phyloP scores from a whole-genome alignment of 768 basidiomycete genomes.

The Lentinula sp. region DNA sequence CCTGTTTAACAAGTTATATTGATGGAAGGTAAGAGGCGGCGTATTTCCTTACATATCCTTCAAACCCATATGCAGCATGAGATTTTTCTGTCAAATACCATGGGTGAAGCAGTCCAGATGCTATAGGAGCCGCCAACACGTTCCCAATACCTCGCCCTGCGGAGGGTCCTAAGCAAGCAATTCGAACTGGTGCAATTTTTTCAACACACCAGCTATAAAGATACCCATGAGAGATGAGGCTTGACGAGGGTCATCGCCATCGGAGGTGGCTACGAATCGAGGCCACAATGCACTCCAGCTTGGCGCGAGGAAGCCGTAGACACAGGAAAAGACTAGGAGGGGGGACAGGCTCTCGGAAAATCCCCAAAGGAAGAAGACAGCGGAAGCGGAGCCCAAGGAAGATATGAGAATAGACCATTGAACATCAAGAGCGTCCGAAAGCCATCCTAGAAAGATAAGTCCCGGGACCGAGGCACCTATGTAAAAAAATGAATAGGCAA shows the following conservation, averaged over 20 bases:
- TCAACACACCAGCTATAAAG: conserved; percentile 3
- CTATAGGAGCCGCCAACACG: conserved; percentile 7
- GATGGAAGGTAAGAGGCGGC: background rate
- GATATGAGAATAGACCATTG: conserved; percentile 5
- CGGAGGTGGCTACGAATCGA: conserved; percentile 3
- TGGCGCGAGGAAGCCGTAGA: conserved; percentile 9
- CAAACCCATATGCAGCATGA: conserved; percentile 5
- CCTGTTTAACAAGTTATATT: background rate
- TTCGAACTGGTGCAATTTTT: background rate
- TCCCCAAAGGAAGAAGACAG: conserved; percentile 9
- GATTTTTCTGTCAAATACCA: conserved; percentile 7
- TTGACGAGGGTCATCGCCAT: conserved; percentile 5
- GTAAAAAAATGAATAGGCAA: background rate
- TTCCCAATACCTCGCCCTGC: background rate
- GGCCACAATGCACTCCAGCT: conserved; percentile 11
- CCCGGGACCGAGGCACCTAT: conserved; percentile 9
- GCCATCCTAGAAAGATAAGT: conserved; percentile 6
- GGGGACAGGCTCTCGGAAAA: background rate
- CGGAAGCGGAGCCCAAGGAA: conserved; percentile 4
- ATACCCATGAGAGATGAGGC: conserved; percentile 4
- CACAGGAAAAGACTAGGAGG: conserved; percentile 3
- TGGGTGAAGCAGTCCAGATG: conserved; percentile 5
- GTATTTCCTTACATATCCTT: conserved; percentile 6
- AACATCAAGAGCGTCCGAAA: conserved; percentile 6
- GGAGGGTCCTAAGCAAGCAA: no score